Evolutionary conservation across 2,329 filamentous ascomycete genomes (phyloP), one percentile per base, ranked within the genome.

Genomic region (Ilyonectria mors-panacis): DNA sequence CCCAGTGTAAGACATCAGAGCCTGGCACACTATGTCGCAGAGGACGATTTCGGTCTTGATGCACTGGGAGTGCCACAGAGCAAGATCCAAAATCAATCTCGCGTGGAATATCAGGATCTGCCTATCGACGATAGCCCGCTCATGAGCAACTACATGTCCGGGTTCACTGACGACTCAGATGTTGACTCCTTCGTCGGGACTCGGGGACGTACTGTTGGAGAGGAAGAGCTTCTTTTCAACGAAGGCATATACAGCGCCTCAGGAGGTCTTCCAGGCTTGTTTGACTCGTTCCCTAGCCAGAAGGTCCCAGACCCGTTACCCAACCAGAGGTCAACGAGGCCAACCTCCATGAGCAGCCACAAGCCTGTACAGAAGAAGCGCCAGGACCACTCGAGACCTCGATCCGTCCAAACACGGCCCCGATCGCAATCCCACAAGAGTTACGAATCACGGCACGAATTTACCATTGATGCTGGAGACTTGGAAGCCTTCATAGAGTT

Each of bases 111-210:
- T 15, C 47, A 26, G n/a, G 33, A 54, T 17, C 8, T 56, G 13
- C 63, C 70, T 2, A 62, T 65, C 1, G 23, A 23, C 1, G 13
- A 61, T 15, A 42, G 23, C 0, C 19, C 56, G 4, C 42, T 67
- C 1, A 21, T 63, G 0, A 67, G 70, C 10, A 62, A 72, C 2
- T 71, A 75, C 21, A 37, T 67, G 6, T 71, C 74, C 0, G 68
- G 68, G 7, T 76, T 73, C 15, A 77, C 75, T 1, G 75, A 78
- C 19, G 74, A 77, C 19, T 79, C 77, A 6, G 68, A 75, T 7
- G 59, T 75, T 4, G 77, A 79, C 50, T 76, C 76, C 0, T 77
- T 78, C 6, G 48, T 78, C 3, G 72, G 64, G 8, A 68, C 67
- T 53, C 68, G 67, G 8, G 65, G 66, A 5, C 59, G 56, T 26